Conservation (phyloP, 257 asterid genomes). For the Penstemon eatonii region DNA sequence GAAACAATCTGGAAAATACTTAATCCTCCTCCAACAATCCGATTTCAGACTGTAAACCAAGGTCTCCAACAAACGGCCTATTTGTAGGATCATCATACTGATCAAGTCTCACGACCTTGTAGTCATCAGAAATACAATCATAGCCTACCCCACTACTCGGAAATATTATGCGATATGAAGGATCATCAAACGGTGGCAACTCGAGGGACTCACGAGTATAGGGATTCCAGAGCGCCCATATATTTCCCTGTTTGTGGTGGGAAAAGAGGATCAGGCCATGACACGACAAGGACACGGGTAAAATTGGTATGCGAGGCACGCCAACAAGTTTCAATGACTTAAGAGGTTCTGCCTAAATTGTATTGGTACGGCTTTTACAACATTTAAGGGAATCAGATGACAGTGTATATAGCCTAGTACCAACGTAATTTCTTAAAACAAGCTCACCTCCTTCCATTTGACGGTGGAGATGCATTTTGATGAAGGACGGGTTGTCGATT, state of each 20-base stretch:
- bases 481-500: slow-evolving; percentile 19
- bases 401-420: neutral
- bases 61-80: neutral
- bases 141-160: slow-evolving; percentile 13
- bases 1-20: neutral
- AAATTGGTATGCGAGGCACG: neutral
- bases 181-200: neutral
- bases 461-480: slow-evolving; percentile 8
- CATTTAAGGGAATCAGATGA: slow-evolving; percentile 1
- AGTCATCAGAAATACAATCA: slow-evolving; percentile 12
- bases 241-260: neutral
- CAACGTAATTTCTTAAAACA: neutral
- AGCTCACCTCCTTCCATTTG: neutral
- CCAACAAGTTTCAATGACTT: neutral
- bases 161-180: neutral
- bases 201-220: slow-evolving; percentile 15
- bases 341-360: neutral
- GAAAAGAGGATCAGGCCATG: slow-evolving; percentile 26
- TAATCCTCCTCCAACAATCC: slow-evolving; percentile 15
- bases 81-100: too few relatives aligned
- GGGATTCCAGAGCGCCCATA: slow-evolving; percentile 32
- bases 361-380: neutral
- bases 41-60: slow-evolving; percentile 5
- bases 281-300: slow-evolving; percentile 4
- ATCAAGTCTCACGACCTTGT: slow-evolving; percentile 21